Percentiles rank a stretch among this genome's conserved stretches.
Evolutionary conservation across 257 asterid species (phyloP).

Genomic region (Fraxinus excelsior): DNA sequence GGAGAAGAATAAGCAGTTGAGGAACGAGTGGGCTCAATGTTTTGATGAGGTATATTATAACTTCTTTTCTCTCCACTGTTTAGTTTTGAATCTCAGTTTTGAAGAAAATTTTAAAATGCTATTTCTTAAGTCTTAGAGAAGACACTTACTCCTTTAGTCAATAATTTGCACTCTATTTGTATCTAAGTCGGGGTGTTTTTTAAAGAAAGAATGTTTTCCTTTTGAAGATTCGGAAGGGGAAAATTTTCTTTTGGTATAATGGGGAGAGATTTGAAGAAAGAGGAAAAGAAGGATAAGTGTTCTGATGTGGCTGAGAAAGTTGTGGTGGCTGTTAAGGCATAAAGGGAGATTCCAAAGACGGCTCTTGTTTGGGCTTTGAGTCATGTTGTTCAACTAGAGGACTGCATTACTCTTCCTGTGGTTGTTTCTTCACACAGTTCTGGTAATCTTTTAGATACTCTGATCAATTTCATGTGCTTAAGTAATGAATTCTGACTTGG

Average conservation of each 20-base stretch:
- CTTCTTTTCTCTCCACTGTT: too few relatives aligned
- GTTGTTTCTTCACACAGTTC: constrained; percentile 73
- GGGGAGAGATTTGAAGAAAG: constrained; percentile 76
- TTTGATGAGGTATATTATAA: too few relatives aligned
- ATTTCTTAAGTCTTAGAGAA: too few relatives aligned
- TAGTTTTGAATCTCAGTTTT: too few relatives aligned
- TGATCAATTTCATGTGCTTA: constrained; percentile 10
- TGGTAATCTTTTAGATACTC: constrained; percentile 46
- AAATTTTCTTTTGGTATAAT: constrained; percentile 31
- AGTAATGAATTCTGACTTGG: neutral
- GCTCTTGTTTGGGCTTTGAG: constrained; percentile 96
- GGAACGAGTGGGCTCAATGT: too few relatives aligned
- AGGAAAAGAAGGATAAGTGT: constrained; percentile 54
- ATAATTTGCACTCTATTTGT: constrained; percentile 25
- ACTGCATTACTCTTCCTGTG: constrained; percentile 92
- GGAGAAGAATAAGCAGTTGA: too few relatives aligned
- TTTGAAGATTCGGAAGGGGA: constrained; percentile 14
- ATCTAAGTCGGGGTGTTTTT: constrained; percentile 23
- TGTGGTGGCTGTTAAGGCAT: constrained; percentile 96
- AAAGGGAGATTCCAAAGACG: constrained; percentile 90
- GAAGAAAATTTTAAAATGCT: too few relatives aligned
- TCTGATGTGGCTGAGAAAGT: constrained; percentile 71
- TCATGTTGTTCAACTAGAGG: constrained; percentile 99
- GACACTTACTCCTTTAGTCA: too few relatives aligned
- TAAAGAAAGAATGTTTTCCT: constrained; percentile 22